Evolutionary conservation across 2,329 filamentous ascomycete species (phyloP), one percentile per base, ranked within the genome.

Genomic region (Aspergillus japonicus): DNA sequence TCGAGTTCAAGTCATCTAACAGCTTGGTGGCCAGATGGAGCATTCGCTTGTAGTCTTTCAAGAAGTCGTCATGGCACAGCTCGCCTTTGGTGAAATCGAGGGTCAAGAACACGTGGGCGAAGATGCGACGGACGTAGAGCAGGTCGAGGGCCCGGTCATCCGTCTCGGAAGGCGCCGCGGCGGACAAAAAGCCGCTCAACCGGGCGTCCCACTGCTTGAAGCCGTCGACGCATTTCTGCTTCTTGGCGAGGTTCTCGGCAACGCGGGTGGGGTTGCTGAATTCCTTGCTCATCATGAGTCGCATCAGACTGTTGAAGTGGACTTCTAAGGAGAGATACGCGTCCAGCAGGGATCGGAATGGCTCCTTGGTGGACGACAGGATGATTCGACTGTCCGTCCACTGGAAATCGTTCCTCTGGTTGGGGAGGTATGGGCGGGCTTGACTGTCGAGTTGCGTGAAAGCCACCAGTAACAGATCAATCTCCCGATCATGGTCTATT

Each of bases 371-470:
- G n/a, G 39, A 47, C 14, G 52, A 23, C 26, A 29, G 23, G 24
- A 19, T 44, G 19, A 54, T 26, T 12, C 16, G 52, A 10, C 26
- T 48, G 24, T 54, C 42, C 10, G 52, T 47, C 52, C 52, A 48
- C 7, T 48, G 26, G 10, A 54, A 23, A 12, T 16, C 24, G n/a
- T 31, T 31, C n/a, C 26, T 21, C 6, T 19, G 10, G 35, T 33
- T 29, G 16, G 21, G 33, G 35, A 53, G 24, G 19, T 59, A 59
- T 6, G 57, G 53, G n/a, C 52, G 52, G 26, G 49, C 57, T 35
- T 59, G 57, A 8, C 47, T 50, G 26, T 59, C 53, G 11, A 59
- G 47, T 10, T 54, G 47, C 21, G 48, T 48, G 12, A 59, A 51
- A 4, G 35, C 33, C 19, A 56, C 10, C 1, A 59, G 21, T 21